Percentiles rank a stretch among this genome's conserved stretches.
These are phyloP conservation scores for Saccharomycopsis microspora DNA, from an alignment of 805 yeast species.

Conservation along the genomic window DNA sequence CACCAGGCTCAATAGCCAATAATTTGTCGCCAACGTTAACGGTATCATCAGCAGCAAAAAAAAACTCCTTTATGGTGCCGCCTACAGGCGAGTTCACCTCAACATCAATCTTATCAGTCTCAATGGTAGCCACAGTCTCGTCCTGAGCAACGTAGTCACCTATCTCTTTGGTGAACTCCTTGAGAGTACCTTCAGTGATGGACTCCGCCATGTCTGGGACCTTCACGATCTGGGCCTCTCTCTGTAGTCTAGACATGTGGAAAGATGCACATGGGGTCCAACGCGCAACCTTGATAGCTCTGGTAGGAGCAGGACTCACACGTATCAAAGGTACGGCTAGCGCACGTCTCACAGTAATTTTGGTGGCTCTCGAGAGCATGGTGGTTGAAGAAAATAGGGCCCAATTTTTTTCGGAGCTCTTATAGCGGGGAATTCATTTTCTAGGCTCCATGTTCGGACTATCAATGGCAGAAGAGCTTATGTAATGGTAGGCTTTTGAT, in stretches of 20 bases:
- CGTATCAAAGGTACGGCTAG: no score
- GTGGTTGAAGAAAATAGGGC: no score
- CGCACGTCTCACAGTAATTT: no score
- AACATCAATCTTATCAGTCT: constrained; percentile 96
- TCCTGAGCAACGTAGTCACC: constrained; percentile 85
- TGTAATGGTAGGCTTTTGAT: no score
- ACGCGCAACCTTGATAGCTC: no score
- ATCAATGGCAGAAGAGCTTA: no score
- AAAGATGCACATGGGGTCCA: neutral
- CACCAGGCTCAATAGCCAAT: constrained; percentile 72
- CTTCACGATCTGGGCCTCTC: constrained; percentile 46
- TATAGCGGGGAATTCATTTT: no score
- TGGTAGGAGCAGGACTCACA: no score
- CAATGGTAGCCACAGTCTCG: constrained; percentile 91
- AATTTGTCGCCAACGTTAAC: constrained; percentile 94
- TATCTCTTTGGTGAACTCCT: constrained; percentile 55
- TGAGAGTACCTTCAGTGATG: constrained; percentile 89
- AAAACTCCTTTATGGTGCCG: constrained; percentile 79
- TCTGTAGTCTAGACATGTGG: constrained; percentile 21
- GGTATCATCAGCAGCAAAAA: constrained; percentile 80
- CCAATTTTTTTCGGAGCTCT: no score
- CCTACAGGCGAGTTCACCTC: constrained; percentile 91
- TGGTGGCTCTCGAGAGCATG: no score
- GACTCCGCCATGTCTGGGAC: constrained; percentile 99
- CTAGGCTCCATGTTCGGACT: no score